Percentiles rank a stretch among this genome's conserved stretches.
phyloP scores from a whole-genome alignment of 169 alveolate genomes.

The Theileria luwenshuni region DNA sequence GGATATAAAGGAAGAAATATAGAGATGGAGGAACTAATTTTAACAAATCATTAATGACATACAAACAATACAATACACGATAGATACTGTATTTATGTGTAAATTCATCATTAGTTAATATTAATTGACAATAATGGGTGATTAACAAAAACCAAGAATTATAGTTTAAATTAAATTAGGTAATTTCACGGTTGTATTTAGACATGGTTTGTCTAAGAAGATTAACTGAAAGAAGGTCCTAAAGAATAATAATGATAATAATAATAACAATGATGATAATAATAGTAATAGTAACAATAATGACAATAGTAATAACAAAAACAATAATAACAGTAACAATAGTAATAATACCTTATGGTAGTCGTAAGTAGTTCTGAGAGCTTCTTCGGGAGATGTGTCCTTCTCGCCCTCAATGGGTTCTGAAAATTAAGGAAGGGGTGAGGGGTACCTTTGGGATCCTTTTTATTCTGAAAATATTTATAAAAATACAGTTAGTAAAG shows the following conservation, averaged over 20 bases:
- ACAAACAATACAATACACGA: background rate
- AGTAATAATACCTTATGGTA: conserved; percentile 62
- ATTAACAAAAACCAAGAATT: too few species aligned
- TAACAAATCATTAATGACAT: background rate
- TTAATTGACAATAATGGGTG: too few species aligned
- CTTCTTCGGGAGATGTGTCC: conserved; percentile 87
- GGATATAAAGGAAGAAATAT: too few species aligned
- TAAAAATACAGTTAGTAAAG: background rate
- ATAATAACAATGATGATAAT: background rate
- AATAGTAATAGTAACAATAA: too few species aligned
- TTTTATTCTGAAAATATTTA: conserved; percentile 58
- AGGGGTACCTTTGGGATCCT: conserved; percentile 65
- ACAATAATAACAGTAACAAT: background rate
- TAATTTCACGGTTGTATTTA: conserved; percentile 73
- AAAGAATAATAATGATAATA: background rate
- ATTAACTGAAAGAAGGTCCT: conserved; percentile 73
- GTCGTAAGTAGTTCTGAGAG: conserved; percentile 81
- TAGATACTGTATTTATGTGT: background rate
- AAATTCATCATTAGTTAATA: too few species aligned
- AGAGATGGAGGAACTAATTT: too few species aligned
- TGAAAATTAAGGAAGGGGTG: background rate
- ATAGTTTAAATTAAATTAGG: too few species aligned
- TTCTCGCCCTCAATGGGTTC: conserved; percentile 68
- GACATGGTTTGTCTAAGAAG: conserved; percentile 75
- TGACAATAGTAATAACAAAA: too few species aligned